Evolutionary conservation across 2,329 filamentous ascomycete genomes (phyloP), one percentile per base, ranked within the genome.

Genomic region (Colletotrichum gigasporum): DNA sequence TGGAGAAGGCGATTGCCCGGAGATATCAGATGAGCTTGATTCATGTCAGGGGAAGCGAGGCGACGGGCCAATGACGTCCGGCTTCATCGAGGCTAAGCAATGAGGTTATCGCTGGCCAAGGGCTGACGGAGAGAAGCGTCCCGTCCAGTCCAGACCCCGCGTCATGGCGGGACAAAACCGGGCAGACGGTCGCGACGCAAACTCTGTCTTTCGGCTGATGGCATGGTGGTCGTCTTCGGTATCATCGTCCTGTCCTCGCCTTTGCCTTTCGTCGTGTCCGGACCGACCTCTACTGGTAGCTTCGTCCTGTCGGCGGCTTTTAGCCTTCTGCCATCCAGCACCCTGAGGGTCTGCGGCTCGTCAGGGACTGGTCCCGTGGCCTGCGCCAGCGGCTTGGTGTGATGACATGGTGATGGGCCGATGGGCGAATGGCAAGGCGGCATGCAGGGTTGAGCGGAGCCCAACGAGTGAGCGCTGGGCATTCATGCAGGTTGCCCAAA

Each of bases 401-500:
- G 34, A 54, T 61, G 56, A 37, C 48, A 61, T 47, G 18, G 14
- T 30, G 32, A n/a, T 24, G 35, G 58, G 8, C 35, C 26, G 20
- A 22, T 37, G 48, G 48, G 48, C 61, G 61, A 64, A 61, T 64
- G 28, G 61, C 12, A 41, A 16, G 54, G n/a, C 34, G 22, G n/a
- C 35, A 41, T 24, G 12, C 39, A 7, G 32, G 37, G 28, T 35
- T 34, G 37, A 35, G 58, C 63, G 63, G 59, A 57, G 63, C 51
- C 58, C 52, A 58, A 61, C 55, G 56, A 58, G 24, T 48, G 47
- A 34, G 48, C 52, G 66, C 66, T 68, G 66, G 66, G 66, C 66
- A 63, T 20, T 45, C 55, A 64, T 68, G 66, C 66, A 68, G 66
- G 52, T 37, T 63, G 47, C 64, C 45, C 50, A 26, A 45, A 45